Evolutionary conservation across 345 rosid genomes (phyloP), one percentile per base, ranked within the genome.

Genomic region (Camelina laxa): DNA sequence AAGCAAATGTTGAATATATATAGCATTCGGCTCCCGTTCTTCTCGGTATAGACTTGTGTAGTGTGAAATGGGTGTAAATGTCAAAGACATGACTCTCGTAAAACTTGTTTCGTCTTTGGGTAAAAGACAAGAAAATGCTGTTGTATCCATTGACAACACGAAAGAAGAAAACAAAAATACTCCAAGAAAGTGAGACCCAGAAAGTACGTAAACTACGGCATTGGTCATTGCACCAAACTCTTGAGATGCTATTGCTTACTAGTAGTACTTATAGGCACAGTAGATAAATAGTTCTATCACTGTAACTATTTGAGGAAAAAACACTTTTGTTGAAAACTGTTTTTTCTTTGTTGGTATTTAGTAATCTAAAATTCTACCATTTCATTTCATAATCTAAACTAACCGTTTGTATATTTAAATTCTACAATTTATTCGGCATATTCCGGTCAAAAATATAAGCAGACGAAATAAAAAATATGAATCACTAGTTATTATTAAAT

Each of bases 91-190:
- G 0, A 65, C n/a, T 42, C 57, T 63, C 19, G n/a, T 39, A 1
- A 1, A 56, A 56, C 57, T 56, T 44, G 49, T 57, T 45, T 59
- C 35, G 47, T 67, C 49, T 60, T 58, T 12, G 73, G 67, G 44
- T 48, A 57, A 59, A 75, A 67, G 61, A 67, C 79, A 75, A 75
- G 42, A 67, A 67, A 75, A 59, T 75, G 73, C 53, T 58, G 36
- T 22, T 58, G 33, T 49, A 58, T 59, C 45, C 60, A 36, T 36
- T 17, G 79, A 75, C 67, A 49, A 67, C 35, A 17, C 79, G 2
- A 67, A 13, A 33, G 68, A 60, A 75, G 60, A 60, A 67, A 67
- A 38, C 73, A 60, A 19, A 50, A 39, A 38, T 15, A 58, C 50
- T 48, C 13, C 17, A 10, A 41, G 44, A 50, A 31, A 38, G 53